Base-by-base conservation (phyloP, 2,329 filamentous ascomycete genomes). In the Fusarium begoniae region DNA sequence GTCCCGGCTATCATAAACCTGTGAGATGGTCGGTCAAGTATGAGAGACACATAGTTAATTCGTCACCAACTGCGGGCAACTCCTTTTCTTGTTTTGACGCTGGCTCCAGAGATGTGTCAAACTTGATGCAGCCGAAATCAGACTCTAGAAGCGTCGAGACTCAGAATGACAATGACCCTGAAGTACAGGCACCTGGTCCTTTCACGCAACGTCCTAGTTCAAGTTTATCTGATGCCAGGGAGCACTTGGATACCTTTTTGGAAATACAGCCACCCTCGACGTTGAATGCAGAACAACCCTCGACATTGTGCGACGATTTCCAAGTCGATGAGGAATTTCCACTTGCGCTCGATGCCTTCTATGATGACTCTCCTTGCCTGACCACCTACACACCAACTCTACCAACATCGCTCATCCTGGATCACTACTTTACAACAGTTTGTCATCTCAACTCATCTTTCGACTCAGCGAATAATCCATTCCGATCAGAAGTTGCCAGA, bases 21-120 rank as follows among this genome's bases (percentile, higher is more conserved):
- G 51, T 74, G n/a, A 74, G 64, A 28, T 74, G 66, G 70, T 74
- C 70, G 2, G 59, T 61, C 2, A 73, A 74, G 13, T 74, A 74
- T 12, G 70, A 74, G 30, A 67, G 55, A 28, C 22, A 50, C 9
- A 15, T 18, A 6, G n/a, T 24, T 0, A 17, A 24, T 12, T n/a
- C 48, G 4, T 26, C 20, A 8, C 17, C 17, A 6, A 22, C 32
- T 37, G 6, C 20, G 1, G 18, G n/a, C 0, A 20, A 35, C 12
- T 7, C 35, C 5, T 59, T 61, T 15, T 6, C 35, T 2, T 63
- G 61, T 41, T 51, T 72, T 17, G 50, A 61, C 7, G 18, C 44
- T 1, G 26, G 63, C 7, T 38, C 55, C 4, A 48, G 44, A 14
- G 66, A 58, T 6, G 18, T 48, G 6, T 61, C 58, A 11, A 44